Evolutionary conservation across 441 rosid species (phyloP).

Genomic region (Euphorbia celastroides): DNA sequence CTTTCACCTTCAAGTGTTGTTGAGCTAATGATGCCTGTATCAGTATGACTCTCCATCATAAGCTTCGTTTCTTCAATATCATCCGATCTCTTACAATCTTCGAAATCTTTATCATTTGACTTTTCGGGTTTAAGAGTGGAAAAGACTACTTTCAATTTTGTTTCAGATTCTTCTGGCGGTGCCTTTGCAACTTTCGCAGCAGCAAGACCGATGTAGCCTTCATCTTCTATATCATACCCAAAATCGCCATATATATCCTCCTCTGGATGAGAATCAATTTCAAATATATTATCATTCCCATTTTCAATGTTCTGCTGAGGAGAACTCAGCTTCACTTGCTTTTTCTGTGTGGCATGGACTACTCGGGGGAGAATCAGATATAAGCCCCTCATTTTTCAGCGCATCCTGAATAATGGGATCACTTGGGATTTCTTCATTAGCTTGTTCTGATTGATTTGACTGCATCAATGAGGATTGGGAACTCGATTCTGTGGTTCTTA

Average conservation of each 20-base stretch:
- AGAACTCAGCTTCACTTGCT: constrained; percentile 29
- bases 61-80: constrained; percentile 26
- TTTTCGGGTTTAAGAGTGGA: constrained; percentile 55
- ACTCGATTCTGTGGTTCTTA: constrained; percentile 31
- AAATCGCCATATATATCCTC: constrained; percentile 83
- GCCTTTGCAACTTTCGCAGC: constrained; percentile 38
- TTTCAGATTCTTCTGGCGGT: constrained; percentile 44
- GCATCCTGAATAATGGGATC: constrained; percentile 57
- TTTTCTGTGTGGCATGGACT: constrained; percentile 51
- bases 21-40: constrained; percentile 19
- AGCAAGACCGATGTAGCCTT: constrained; percentile 63
- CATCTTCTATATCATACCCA: constrained; percentile 81
- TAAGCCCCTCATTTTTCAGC: constrained; percentile 83
- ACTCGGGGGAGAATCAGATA: constrained; percentile 87
- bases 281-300: constrained; percentile 60
- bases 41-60: constrained; percentile 18
- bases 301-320: constrained; percentile 32
- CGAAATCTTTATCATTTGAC: constrained; percentile 22
- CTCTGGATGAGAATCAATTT: constrained; percentile 56
- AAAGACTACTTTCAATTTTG: constrained; percentile 67
- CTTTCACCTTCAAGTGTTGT: constrained; percentile 24
- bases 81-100: constrained; percentile 27
- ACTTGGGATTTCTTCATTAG: constrained; percentile 28
- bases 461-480: constrained; percentile 27
- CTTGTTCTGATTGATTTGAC: constrained; percentile 31